Evolutionary conservation across 2,329 filamentous ascomycete species (phyloP).

Genomic region (Talaromyces islandicus): DNA sequence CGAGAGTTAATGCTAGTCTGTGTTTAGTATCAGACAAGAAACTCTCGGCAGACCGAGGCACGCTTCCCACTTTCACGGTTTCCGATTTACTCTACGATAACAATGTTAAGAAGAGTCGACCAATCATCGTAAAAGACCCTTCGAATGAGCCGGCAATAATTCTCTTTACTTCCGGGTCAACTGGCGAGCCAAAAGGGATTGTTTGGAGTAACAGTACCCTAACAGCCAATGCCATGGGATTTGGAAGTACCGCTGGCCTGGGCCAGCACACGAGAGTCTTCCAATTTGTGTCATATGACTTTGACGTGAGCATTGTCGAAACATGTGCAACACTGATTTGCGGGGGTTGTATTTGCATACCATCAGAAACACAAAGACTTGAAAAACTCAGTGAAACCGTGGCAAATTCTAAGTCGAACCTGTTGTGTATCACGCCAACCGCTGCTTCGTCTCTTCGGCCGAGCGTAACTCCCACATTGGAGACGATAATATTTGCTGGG

Average conservation of each 20-base stretch:
- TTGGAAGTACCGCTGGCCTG: conserved; percentile 14
- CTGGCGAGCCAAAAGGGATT: conserved; percentile 40
- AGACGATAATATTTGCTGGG: background rate
- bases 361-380: conserved; percentile 8
- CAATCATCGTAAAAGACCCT: background rate
- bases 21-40: background rate
- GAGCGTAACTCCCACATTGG: background rate
- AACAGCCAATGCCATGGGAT: conserved; percentile 16
- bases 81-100: background rate
- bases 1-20: conserved; percentile 34
- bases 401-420: background rate
- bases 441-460: background rate
- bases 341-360: conserved; percentile 5
- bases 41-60: background rate
- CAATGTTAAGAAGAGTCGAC: background rate
- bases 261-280: conserved; percentile 29
- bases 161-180: conserved; percentile 33
- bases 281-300: conserved; percentile 30
- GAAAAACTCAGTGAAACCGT: conserved; percentile 32
- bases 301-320: conserved; percentile 14
- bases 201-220: conserved; percentile 29
- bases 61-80: background rate
- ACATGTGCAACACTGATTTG: conserved; percentile 30
- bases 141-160: background rate
- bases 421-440: conserved; percentile 2